Evolutionary conservation across 2,329 filamentous ascomycete species (phyloP), one percentile per base, ranked within the genome.

Genomic region (Aspergillus fructus): DNA sequence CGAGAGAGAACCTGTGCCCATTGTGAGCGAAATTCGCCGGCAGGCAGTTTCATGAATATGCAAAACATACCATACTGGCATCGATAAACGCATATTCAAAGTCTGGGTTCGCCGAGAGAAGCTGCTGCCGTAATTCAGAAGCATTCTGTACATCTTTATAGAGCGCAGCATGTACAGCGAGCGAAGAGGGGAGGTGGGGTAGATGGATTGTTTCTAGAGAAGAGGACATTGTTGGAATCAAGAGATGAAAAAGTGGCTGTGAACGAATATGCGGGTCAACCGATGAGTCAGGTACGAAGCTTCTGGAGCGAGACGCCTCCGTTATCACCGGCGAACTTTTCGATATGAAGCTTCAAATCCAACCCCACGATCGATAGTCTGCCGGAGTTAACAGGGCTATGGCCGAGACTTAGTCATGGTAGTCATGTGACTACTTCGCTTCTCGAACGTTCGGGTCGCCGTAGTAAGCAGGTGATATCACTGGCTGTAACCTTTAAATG

Each of bases 21-120:
- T 45, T 23, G 23, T 59, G 48, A 59, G 55, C 30, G 21, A 2
- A 41, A 56, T 9, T 51, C 30, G 52, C n/a, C 13, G 49, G 42
- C 17, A 39, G 13, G 12, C 11, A 2, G n/a, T 19, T n/a, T 17
- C 30, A 49, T 5, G 34, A 15, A 17, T 40, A 24, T 21, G 5
- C 39, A 53, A 39, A 50, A 52, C 82, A 60, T 81, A 93, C 88
- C 72, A 90, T 85, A 46, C 85, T 86, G 19, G 92, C 92, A 76
- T 99, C 93, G 47, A 99, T 84, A 64, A 99, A 89, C 34, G 93
- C 92, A 79, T 97, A 97, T 75, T 97, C 92, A 67, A 93, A 97
- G 8, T 88, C 87, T 11, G 85, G 70, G 70, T 97, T 96, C 52
- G 90, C 89, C 5, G 85, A 83, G n/a, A 97, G 81, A 5, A 99